Evolutionary conservation across 768 basidiomycete species (phyloP).

Genomic region (Lactarius hengduanensis): DNA sequence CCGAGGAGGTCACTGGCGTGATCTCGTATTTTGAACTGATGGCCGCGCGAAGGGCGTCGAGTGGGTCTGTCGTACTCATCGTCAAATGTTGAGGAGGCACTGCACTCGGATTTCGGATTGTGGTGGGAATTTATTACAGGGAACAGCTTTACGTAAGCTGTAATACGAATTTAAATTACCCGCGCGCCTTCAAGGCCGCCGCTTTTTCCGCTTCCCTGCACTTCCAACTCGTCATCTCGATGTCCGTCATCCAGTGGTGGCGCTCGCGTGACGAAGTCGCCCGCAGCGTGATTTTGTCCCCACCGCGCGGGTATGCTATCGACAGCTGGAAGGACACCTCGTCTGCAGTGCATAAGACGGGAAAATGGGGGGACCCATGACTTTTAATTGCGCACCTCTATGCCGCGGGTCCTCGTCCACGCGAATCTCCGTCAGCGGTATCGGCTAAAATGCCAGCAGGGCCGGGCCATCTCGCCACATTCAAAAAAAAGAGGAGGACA

Average conservation of each 20-base stretch:
- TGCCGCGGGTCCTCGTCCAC: slow-evolving; percentile 52
- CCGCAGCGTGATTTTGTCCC: slow-evolving; percentile 62
- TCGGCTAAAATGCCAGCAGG: slow-evolving; percentile 51
- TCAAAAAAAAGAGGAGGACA: too few relatives aligned
- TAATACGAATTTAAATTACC: neutral
- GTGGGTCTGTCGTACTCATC: slow-evolving; percentile 23
- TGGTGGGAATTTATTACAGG: neutral
- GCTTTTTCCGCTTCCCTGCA: slow-evolving; percentile 29
- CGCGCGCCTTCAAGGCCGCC: neutral
- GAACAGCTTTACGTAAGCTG: neutral
- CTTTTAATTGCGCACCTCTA: slow-evolving; percentile 42
- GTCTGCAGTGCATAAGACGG: slow-evolving; percentile 43
- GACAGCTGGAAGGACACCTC: slow-evolving; percentile 65
- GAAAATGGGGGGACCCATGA: neutral
- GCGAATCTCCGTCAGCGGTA: slow-evolving; percentile 64
- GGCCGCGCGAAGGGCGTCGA: slow-evolving; percentile 26
- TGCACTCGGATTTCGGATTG: neutral
- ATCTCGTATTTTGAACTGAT: slow-evolving; percentile 20
- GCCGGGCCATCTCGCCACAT: neutral
- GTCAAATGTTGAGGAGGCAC: neutral
- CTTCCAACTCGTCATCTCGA: slow-evolving; percentile 43
- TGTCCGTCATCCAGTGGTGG: slow-evolving; percentile 49
- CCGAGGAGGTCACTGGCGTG: slow-evolving; percentile 13
- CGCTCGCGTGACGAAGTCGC: slow-evolving; percentile 60
- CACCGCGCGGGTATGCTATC: slow-evolving; percentile 69